These are phyloP conservation scores for Fusarium multiceps DNA, from an alignment of 2,329 filamentous ascomycete species.

Conservation along the genomic window DNA sequence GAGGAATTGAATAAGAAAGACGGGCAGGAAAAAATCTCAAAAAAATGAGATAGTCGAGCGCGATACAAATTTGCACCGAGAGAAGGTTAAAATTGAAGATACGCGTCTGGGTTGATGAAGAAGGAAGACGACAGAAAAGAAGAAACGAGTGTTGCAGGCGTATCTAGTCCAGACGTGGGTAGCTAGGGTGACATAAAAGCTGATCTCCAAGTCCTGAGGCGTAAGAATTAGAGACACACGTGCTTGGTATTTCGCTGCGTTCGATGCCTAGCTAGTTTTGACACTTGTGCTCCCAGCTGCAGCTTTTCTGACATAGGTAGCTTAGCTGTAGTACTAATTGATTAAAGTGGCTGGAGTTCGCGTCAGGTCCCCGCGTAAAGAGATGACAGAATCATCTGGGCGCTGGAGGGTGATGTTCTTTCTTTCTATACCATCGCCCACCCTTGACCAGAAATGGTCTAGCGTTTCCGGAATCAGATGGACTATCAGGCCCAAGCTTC, in stretches of 20 bases:
- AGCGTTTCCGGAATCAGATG: slow-evolving; percentile 1
- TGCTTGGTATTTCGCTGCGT: background rate
- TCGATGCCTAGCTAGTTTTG: background rate
- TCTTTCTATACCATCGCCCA: slow-evolving; percentile 6
- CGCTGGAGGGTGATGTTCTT: background rate
- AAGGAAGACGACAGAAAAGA: slow-evolving; percentile 15
- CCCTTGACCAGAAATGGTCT: background rate
- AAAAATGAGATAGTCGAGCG: slow-evolving; percentile 22
- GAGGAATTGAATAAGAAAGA: background rate
- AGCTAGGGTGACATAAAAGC: background rate
- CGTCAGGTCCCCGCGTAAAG: slow-evolving; percentile 10
- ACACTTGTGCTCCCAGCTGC: background rate
- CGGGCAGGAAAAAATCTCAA: slow-evolving; percentile 9
- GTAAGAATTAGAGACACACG: background rate
- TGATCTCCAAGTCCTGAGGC: background rate
- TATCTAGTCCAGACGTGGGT: background rate
- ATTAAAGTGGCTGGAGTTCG: slow-evolving; percentile 36
- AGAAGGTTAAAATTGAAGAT: background rate
- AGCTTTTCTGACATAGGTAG: background rate
- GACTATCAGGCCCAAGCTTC: slow-evolving; percentile 36
- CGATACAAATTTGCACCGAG: background rate
- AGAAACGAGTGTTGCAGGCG: slow-evolving; percentile 15
- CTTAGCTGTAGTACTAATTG: slow-evolving; percentile 7
- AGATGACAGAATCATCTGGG: slow-evolving; percentile 24
- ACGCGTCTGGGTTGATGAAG: slow-evolving; percentile 11